Evolutionary conservation across 768 basidiomycete species (phyloP).

Genomic region (Nevesoporus exiguus): DNA sequence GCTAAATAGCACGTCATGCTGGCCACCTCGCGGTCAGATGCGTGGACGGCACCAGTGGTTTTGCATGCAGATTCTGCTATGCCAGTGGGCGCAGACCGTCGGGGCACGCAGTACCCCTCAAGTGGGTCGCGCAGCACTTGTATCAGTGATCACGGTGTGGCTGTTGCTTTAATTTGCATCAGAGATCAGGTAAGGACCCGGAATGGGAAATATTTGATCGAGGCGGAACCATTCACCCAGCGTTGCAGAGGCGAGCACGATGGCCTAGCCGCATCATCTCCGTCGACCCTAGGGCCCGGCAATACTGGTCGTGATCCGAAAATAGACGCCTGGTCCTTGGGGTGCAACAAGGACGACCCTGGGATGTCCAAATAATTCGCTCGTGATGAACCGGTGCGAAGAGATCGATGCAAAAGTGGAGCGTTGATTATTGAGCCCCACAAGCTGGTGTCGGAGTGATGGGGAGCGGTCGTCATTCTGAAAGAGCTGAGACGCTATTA

Average conservation of each 20-base stretch:
- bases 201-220: background rate
- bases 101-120: background rate
- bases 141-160: background rate
- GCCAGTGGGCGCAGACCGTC: background rate
- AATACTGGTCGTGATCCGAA: background rate
- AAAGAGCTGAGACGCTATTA: background rate
- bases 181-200: background rate
- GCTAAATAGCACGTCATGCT: background rate
- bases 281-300: background rate
- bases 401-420: background rate
- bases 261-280: background rate
- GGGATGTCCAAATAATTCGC: background rate
- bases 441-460: too few species aligned
- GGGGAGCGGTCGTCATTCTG: background rate
- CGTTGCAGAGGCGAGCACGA: background rate
- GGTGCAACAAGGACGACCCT: background rate
- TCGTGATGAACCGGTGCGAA: background rate
- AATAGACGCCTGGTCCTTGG: background rate
- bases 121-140: constrained; percentile 3
- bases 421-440: background rate
- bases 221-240: background rate
- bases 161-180: constrained; percentile 7
- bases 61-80: background rate
- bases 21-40: background rate
- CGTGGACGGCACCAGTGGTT: background rate